Base-by-base conservation (phyloP, 2,329 filamentous ascomycete genomes). In the Trichoderma oligosporum region DNA sequence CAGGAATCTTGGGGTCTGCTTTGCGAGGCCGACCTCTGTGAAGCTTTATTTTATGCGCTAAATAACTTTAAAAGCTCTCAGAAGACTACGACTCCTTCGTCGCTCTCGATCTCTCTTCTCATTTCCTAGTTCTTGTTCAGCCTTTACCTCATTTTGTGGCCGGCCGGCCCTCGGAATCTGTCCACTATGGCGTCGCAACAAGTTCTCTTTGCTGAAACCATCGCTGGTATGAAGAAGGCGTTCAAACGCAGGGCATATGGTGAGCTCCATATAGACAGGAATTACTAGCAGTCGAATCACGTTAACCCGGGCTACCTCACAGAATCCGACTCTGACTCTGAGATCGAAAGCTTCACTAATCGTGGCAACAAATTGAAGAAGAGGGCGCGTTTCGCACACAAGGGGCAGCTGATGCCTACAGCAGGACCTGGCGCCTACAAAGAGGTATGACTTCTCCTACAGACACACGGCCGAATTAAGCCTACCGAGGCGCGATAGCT, bases 291-390 rank as follows among this genome's bases (percentile, higher is more conserved):
- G 39, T 36, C 44, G 56, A 27, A 52, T 16, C 39, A 4, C 59
- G 46, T 48, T n/a, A 39, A 53, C 55, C 12, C 25, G 16, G 44
- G 33, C 45, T 55, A 33, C 9, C 44, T 53, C 57, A 36, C 72
- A 91, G 89, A 90, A 61, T 89, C 86, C 64, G 89, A 92, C 69
- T 89, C 87, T 58, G 89, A 93, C 71, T 84, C 85, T 60, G 82
- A 84, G 55, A 85, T 91, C 65, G 80, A 85, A 60, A 79, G 82
- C 64, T 82, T 82, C 64, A 87, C 84, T 57, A 91, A 91, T 71
- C 85, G 88, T 67, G 88, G 87, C 60, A 84, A 90, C 71, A 93
- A 92, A 70, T 78, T 93, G 44, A 89, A 91, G 76, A 88, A 84
- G 70, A 82, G 84, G 65, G 85, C 89, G 42, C 81, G 84, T 64